Percentiles rank a stretch among this genome's conserved stretches.
These are phyloP conservation scores for Starmerella floricola DNA, from an alignment of 805 yeast species.

Conservation along the genomic window DNA sequence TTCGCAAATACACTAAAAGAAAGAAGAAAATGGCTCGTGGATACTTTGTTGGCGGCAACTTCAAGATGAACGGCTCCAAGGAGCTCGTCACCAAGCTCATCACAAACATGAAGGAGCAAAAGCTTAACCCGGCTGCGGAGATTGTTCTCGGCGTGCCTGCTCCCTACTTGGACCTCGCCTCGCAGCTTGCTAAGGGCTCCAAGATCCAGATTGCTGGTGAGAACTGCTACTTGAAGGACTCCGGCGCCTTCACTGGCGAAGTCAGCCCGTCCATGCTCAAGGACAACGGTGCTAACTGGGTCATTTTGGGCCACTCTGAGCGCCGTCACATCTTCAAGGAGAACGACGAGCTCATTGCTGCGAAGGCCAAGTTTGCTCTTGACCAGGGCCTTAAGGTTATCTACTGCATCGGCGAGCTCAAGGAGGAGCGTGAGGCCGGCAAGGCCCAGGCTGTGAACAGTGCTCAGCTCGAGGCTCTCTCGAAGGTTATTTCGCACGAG, in stretches of 20 bases:
- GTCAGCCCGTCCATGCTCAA: constrained; percentile 75
- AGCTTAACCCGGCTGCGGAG: constrained; percentile 66
- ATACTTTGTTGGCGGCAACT: constrained; percentile 98
- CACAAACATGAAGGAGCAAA: constrained; percentile 66
- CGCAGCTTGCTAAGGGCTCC: constrained; percentile 48
- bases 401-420: constrained; percentile 94
- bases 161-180: constrained; percentile 73
- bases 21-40: constrained; percentile 60
- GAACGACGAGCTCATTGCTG: constrained; percentile 80
- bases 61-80: constrained; percentile 94
- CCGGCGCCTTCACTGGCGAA: constrained; percentile 99
- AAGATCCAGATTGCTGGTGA: constrained; percentile 81
- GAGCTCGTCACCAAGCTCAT: constrained; percentile 73
- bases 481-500: constrained; percentile 46
- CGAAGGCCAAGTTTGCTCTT: constrained; percentile 86
- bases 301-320: constrained; percentile 94
- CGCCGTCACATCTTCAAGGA: constrained; percentile 91
- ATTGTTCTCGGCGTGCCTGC: constrained; percentile 96
- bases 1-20: too few species aligned
- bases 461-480: constrained; percentile 82
- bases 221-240: constrained; percentile 72
- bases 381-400: constrained; percentile 83
- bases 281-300: constrained; percentile 91
- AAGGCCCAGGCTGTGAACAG: constrained; percentile 74
- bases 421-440: constrained; percentile 86